Evolutionary conservation across 2,329 filamentous ascomycete genomes (phyloP).

Genomic region (Aureobasidium sp.): DNA sequence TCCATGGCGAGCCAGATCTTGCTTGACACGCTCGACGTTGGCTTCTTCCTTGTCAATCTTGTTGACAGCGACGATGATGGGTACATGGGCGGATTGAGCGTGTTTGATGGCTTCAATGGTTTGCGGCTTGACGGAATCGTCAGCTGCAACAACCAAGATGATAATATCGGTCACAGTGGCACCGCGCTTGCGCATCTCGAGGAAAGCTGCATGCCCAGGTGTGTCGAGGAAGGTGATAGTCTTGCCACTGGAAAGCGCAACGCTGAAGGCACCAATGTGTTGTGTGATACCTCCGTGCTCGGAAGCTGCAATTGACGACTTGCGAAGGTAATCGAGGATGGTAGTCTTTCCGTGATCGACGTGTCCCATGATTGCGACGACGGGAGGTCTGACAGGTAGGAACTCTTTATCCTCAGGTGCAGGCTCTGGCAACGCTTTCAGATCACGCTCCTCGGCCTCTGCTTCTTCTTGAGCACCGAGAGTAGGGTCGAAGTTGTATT

Average conservation of each 20-base stretch:
- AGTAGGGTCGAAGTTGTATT: constrained; percentile 86
- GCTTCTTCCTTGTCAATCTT: constrained; percentile 88
- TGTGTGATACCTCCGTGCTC: constrained; percentile 98
- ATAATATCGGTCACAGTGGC: constrained; percentile 97
- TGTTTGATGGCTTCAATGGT: constrained; percentile 95
- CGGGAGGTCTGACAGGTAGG: constrained; percentile 72
- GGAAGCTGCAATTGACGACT: constrained; percentile 81
- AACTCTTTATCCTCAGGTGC: constrained; percentile 54
- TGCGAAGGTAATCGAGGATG: constrained; percentile 84
- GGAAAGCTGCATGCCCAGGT: constrained; percentile 89
- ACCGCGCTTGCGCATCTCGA: constrained; percentile 91
- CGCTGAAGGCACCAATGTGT: constrained; percentile 95
- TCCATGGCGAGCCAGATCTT: constrained; percentile 73
- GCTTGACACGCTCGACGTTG: constrained; percentile 75
- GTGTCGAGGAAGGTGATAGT: constrained; percentile 95
- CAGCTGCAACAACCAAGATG: constrained; percentile 87
- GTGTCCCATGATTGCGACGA: constrained; percentile 98
- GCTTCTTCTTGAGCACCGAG: constrained; percentile 47
- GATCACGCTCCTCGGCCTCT: constrained; percentile 58
- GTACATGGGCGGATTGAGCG: constrained; percentile 76
- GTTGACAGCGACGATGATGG: constrained; percentile 96
- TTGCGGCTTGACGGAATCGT: constrained; percentile 96
- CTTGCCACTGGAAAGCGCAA: constrained; percentile 73
- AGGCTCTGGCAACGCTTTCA: constrained; percentile 57
- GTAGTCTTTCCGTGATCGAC: constrained; percentile 99